Percentiles rank a stretch among this genome's conserved stretches.
These are phyloP conservation scores for Diaporthe ilicicola DNA, from an alignment of 2,329 filamentous ascomycete species.

Conservation along the genomic window DNA sequence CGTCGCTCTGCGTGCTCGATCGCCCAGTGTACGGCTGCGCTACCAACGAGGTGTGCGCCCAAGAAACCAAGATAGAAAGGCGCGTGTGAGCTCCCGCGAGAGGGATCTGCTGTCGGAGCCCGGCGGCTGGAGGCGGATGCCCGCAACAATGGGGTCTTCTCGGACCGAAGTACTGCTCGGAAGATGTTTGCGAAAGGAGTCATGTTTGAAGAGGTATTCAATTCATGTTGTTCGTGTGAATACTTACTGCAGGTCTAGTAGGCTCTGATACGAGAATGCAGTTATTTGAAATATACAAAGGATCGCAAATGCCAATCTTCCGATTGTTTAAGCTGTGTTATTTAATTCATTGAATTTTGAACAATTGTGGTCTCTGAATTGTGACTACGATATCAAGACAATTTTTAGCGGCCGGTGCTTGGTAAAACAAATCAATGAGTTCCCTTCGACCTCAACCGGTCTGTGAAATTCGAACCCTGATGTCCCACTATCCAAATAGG, in stretches of 20 bases:
- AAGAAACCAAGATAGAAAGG: not conserved
- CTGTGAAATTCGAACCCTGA: not conserved
- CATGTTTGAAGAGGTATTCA: not conserved
- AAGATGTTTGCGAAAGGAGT: not conserved
- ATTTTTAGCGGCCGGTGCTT: not conserved
- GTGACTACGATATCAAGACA: no score
- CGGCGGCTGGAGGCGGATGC: not conserved
- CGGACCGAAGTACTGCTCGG: not conserved
- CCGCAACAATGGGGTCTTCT: not conserved
- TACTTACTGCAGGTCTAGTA: no score
- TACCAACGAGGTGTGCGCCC: not conserved
- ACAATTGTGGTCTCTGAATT: not conserved
- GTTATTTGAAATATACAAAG: no score
- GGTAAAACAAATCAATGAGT: not conserved
- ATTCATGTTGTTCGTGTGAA: not conserved
- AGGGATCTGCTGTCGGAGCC: not conserved
- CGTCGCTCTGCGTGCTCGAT: not conserved
- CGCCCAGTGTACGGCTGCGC: no score
- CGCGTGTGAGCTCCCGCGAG: no score
- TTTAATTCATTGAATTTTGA: not conserved
- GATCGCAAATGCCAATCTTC: no score
- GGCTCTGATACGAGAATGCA: no score
- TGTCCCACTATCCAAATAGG: not conserved
- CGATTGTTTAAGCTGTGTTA: no score
- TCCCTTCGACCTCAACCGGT: not conserved